Evolutionary conservation across 1,284 basidiomycete genomes (phyloP).

Genomic region (Pterulicium gracile): DNA sequence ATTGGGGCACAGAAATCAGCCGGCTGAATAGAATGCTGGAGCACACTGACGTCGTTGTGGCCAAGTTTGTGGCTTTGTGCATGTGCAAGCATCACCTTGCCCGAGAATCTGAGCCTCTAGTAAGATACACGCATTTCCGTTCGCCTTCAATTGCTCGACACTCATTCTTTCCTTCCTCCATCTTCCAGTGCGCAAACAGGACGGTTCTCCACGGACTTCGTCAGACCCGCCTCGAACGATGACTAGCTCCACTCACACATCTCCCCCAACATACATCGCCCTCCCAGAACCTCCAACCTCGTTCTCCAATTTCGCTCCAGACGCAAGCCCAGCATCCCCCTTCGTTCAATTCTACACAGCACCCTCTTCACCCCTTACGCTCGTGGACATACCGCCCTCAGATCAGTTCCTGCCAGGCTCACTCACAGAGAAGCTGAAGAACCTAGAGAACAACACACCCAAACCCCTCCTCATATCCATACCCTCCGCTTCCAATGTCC

Average conservation of each 20-base stretch:
- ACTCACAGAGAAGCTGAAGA: slow-evolving; percentile 13
- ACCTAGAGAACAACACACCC: slow-evolving; percentile 7
- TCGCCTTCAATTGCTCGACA: background rate
- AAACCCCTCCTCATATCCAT: background rate
- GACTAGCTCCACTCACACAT: background rate
- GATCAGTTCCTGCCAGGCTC: slow-evolving; percentile 10
- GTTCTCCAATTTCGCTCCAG: background rate
- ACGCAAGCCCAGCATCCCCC: slow-evolving; percentile 13
- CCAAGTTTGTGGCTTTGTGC: no score
- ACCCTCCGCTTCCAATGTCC: background rate
- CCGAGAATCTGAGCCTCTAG: background rate
- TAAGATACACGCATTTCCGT: background rate
- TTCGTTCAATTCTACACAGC: slow-evolving; percentile 24
- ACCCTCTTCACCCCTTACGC: slow-evolving; percentile 20
- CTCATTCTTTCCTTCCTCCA: background rate
- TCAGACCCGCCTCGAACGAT: slow-evolving; percentile 2
- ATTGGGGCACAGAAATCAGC: no score
- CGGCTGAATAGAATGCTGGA: no score
- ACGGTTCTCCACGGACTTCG: background rate
- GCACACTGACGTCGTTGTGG: no score
- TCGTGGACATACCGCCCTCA: slow-evolving; percentile 13
- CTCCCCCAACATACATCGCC: background rate
- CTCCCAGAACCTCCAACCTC: slow-evolving; percentile 2
- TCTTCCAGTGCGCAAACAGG: background rate
- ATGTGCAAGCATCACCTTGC: no score